phyloP scores from a whole-genome alignment of 495 filamentous ascomycete species.

The Hypoxylon fragiforme region DNA sequence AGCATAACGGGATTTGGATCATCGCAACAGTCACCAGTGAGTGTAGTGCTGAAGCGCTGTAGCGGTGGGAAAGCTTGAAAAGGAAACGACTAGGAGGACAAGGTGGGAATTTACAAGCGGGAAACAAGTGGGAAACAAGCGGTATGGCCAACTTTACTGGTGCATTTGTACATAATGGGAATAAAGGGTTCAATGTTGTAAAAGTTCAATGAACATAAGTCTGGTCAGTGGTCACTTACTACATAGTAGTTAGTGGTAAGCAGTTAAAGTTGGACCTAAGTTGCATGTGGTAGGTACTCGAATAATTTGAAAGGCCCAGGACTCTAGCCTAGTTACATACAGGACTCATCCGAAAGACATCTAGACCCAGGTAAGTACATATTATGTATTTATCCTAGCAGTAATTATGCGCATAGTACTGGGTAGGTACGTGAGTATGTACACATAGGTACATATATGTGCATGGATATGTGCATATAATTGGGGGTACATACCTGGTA shows the following conservation, averaged over 20 bases:
- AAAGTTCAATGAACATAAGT: not conserved
- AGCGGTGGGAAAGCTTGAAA: slow-evolving; percentile 18
- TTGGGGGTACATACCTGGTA: not conserved
- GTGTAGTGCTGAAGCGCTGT: no score
- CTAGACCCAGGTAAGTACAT: no score
- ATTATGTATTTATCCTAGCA: no score
- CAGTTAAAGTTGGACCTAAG: no score
- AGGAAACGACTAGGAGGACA: not conserved
- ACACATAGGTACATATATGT: not conserved
- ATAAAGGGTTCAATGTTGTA: not conserved
- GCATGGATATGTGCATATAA: not conserved
- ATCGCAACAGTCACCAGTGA: slow-evolving; percentile 6
- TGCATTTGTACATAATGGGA: slow-evolving; percentile 10
- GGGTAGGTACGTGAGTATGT: not conserved
- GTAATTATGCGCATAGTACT: no score
- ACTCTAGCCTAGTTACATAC: no score
- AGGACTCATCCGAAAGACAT: no score
- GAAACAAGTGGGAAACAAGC: slow-evolving; percentile 26
- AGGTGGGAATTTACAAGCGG: no score
- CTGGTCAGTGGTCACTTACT: no score
- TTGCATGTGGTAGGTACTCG: no score
- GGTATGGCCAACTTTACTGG: slow-evolving; percentile 31
- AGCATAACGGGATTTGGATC: slow-evolving; percentile 32
- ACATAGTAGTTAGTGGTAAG: no score
- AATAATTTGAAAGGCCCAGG: no score